A percentile compares a stretch with the other conserved stretches of the same genome.
Evolutionary conservation across 2,329 filamentous ascomycete genomes (phyloP).

Genomic region (Sodiomyces alkalinus): DNA sequence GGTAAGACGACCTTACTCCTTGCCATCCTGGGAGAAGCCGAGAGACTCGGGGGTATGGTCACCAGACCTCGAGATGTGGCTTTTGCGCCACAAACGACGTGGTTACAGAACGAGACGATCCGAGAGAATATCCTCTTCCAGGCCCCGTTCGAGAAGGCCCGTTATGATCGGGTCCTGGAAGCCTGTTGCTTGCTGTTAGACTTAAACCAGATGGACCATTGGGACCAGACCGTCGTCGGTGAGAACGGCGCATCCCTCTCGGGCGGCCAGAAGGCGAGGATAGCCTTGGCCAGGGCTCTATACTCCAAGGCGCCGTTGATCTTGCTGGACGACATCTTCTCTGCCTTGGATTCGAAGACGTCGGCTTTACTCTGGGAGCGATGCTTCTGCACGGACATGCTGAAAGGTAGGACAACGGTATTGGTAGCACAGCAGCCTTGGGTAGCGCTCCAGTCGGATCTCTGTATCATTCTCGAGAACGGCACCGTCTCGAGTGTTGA

Average conservation of each 20-base stretch:
- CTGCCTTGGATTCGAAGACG: conserved; percentile 43
- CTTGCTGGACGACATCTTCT: conserved; percentile 44
- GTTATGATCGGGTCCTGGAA: conserved; percentile 39
- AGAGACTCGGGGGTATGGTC: conserved; percentile 30
- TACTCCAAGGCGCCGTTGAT: conserved; percentile 41
- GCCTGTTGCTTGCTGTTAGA: conserved; percentile 38
- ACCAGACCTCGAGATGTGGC: conserved; percentile 36
- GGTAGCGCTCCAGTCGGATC: conserved; percentile 34
- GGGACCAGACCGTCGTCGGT: conserved; percentile 36
- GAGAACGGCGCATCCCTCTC: conserved; percentile 40
- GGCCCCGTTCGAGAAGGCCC: conserved; percentile 30
- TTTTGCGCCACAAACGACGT: conserved; percentile 41
- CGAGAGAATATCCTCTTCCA: conserved; percentile 40
- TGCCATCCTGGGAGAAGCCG: conserved; percentile 38
- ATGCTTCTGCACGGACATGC: conserved; percentile 40
- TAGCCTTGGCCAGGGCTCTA: conserved; percentile 39
- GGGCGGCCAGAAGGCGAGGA: conserved; percentile 40
- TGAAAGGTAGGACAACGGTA: conserved; percentile 37
- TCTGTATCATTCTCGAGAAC: conserved; percentile 29
- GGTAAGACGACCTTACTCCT: conserved; percentile 42
- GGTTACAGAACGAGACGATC: conserved; percentile 42
- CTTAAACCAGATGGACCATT: conserved; percentile 31
- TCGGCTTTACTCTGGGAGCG: conserved; percentile 38
- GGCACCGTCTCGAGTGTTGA: conserved; percentile 25
- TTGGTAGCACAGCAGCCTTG: conserved; percentile 42